Evolutionary conservation across 306 rosid genomes (phyloP).

Genomic region (Begonia loranthoides): DNA sequence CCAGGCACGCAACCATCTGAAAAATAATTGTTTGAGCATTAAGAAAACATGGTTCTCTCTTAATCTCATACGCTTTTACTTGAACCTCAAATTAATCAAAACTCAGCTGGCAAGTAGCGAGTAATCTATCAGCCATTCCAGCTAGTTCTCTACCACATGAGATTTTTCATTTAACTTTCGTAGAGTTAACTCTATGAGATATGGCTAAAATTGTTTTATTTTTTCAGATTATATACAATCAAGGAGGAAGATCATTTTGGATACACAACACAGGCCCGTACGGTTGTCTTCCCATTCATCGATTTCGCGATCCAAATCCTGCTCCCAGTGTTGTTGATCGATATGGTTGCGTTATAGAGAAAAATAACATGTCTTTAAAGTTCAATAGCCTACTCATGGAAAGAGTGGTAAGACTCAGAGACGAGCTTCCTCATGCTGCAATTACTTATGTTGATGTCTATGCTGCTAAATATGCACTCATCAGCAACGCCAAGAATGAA

Average conservation of each 20-base stretch:
- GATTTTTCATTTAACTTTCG: not conserved
- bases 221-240: slow-evolving; percentile 8
- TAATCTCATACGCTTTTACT: not conserved
- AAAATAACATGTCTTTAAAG: slow-evolving; percentile 48
- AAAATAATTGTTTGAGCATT: not conserved
- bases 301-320: not conserved
- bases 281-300: slow-evolving; percentile 21
- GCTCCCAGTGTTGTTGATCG: slow-evolving; percentile 15
- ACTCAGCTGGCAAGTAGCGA: too few relatives aligned
- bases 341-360: slow-evolving; percentile 43
- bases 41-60: not conserved
- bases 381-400: slow-evolving; percentile 33
- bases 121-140: too few relatives aligned
- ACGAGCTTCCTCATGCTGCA: slow-evolving; percentile 48
- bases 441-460: slow-evolving; percentile 73
- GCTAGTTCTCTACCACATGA: not conserved
- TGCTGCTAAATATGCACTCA: slow-evolving; percentile 51
- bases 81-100: too few relatives aligned
- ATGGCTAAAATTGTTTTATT: not conserved
- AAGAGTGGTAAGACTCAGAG: slow-evolving; percentile 26
- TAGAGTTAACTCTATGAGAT: too few relatives aligned
- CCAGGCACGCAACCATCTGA: not conserved
- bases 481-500: slow-evolving; percentile 35
- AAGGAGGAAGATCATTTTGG: slow-evolving; percentile 32
- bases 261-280: slow-evolving; percentile 34